Base-by-base conservation (phyloP, 805 yeast species). In the Monosporozyma aquatica region DNA sequence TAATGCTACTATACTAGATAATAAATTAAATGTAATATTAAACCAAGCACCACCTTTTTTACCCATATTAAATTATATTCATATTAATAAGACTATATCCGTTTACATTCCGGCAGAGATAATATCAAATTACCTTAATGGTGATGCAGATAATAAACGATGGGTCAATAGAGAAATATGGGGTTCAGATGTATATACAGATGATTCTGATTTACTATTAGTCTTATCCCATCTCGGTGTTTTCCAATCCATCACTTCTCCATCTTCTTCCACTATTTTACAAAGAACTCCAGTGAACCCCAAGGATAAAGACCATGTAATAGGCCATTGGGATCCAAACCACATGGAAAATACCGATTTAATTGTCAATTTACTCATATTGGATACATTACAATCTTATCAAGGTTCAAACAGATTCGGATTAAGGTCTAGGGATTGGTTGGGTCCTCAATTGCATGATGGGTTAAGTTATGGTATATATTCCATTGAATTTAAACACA, bases 121-220 rank as follows among this genome's bases (percentile, higher is more conserved):
- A 33, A 43, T 59, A 6, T 26, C 22, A 18, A 21, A 18, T 11
- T 37, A 46, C 11, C 42, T n/a, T 57, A 59, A 42, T 46, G 67
- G 36, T 30, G 7, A 30, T 17, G 28, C 38, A 1, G 30, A 41
- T 10, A 29, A 43, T 15, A 68, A 65, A 24, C 68, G 76, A 40
- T 68, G 65, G 11, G 54, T 51, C 27, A 75, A 81, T 24, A 65
- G 77, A 40, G 71, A 74, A 37, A 48, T 87, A 2, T 90, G 97
- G 97, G 98, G 98, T 2, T 75, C 89, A 2, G 95, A 89, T 35
- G 69, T 92, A 1, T 92, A 90, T 61, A 85, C 97, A 0, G 97
- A 92, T 61, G 98, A 90, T 60, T 82, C 95, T 1, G 95, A 90
- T 59, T 66, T 89, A 2, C 70, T 90, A 28, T 70, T 84, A 5